Conservation (phyloP, 2,329 filamentous ascomycete species). For the Alternaria panax region DNA sequence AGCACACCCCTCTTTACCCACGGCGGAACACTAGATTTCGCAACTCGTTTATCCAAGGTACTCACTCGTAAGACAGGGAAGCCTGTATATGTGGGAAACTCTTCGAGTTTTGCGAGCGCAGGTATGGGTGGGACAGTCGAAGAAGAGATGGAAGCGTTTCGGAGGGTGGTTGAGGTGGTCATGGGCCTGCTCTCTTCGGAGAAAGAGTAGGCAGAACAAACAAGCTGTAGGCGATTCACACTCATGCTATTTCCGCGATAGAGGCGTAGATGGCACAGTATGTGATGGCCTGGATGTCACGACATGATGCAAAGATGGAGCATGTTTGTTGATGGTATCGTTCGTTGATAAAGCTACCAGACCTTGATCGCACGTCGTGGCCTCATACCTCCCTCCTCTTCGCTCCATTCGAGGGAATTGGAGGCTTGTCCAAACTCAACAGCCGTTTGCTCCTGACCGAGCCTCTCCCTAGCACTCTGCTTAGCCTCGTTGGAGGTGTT, state of each 20-base stretch:
- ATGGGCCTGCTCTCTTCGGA: slow-evolving; percentile 58
- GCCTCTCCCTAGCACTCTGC: slow-evolving; percentile 61
- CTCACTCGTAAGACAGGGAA: slow-evolving; percentile 74
- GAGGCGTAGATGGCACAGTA: background rate
- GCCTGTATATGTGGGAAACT: slow-evolving; percentile 91
- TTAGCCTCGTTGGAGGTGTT: slow-evolving; percentile 65
- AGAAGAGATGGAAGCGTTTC: slow-evolving; percentile 92
- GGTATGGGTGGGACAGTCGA: slow-evolving; percentile 83
- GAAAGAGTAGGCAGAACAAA: slow-evolving; percentile 4
- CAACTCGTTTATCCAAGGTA: slow-evolving; percentile 82
- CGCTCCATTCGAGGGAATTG: background rate
- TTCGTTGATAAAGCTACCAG: background rate
- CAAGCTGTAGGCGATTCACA: background rate
- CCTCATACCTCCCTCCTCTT: slow-evolving; percentile 1
- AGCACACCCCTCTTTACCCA: slow-evolving; percentile 81
- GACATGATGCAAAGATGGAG: background rate
- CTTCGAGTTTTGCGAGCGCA: slow-evolving; percentile 76
- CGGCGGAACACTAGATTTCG: slow-evolving; percentile 82
- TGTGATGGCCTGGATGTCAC: background rate
- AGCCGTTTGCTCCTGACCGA: slow-evolving; percentile 47
- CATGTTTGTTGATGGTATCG: background rate
- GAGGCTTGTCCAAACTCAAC: background rate
- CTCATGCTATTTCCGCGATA: background rate
- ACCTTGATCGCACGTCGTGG: background rate
- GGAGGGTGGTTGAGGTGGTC: slow-evolving; percentile 74